Conservation (phyloP, 371 early-diverging fungal species). For the Batrachochytrium dendrobatidis region DNA sequence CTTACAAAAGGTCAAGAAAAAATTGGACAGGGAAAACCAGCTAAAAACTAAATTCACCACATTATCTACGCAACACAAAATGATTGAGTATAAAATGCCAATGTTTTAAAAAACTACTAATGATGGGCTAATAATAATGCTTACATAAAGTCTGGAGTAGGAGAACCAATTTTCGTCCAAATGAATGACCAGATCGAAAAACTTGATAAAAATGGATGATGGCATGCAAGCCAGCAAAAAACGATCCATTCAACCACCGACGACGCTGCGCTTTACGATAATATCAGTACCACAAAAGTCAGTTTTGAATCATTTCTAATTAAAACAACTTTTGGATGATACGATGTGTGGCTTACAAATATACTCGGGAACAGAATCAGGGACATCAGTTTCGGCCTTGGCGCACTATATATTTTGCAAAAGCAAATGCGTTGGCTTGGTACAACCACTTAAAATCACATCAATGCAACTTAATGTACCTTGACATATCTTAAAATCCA, state of each 20-base stretch:
- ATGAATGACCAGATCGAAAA: constrained; percentile 48
- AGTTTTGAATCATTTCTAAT: not conserved
- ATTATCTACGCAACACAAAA: constrained; percentile 12
- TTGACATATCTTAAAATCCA: constrained; percentile 59
- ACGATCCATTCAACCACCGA: constrained; percentile 93
- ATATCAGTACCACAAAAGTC: not conserved
- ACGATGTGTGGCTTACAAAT: constrained; percentile 19
- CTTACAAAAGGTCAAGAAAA: constrained; percentile 23
- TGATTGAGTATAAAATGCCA: not conserved
- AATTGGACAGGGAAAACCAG: constrained; percentile 49
- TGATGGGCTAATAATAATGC: not conserved
- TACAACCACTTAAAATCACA: too few relatives aligned
- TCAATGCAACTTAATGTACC: too few relatives aligned
- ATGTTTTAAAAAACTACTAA: constrained; percentile 1
- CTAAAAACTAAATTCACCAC: constrained; percentile 57
- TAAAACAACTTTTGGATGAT: not conserved
- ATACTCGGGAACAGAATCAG: constrained; percentile 70
- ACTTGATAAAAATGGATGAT: constrained; percentile 41
- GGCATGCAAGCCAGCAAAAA: constrained; percentile 87
- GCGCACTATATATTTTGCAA: constrained; percentile 36
- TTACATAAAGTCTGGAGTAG: constrained; percentile 55
- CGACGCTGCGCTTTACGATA: constrained; percentile 59
- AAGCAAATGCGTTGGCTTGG: too few relatives aligned
- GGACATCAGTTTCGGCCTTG: constrained; percentile 76
- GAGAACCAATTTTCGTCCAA: constrained; percentile 50